These are phyloP conservation scores for Aspergillus pseudoterreus DNA, from an alignment of 2,329 filamentous ascomycete genomes.

Conservation along the genomic window DNA sequence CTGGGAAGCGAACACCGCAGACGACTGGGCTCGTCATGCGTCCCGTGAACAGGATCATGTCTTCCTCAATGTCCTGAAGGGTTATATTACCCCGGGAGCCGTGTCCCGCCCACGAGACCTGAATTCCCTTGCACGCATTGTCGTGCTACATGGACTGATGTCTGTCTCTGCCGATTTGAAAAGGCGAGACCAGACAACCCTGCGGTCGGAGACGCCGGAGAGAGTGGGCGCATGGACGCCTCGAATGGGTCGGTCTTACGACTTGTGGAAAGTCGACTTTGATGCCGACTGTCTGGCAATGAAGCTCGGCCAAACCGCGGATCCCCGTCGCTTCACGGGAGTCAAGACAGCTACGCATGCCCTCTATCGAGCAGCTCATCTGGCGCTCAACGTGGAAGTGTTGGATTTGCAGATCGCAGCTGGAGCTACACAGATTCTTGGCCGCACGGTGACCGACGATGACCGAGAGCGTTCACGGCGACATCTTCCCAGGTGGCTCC, in stretches of 20 bases:
- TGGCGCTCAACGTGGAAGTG: conserved; percentile 56
- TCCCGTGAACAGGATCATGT: conserved; percentile 34
- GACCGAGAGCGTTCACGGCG: conserved; percentile 48
- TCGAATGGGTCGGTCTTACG: conserved; percentile 52
- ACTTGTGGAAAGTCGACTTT: conserved; percentile 58
- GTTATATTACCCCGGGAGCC: conserved; percentile 49
- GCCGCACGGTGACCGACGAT: conserved; percentile 49
- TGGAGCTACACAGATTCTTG: conserved; percentile 57
- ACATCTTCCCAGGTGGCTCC: conserved; percentile 18
- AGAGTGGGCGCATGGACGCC: conserved; percentile 48
- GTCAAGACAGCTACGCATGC: conserved; percentile 51
- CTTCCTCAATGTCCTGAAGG: conserved; percentile 54
- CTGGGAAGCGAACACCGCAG: conserved; percentile 57
- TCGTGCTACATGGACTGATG: conserved; percentile 61
- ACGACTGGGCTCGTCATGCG: conserved; percentile 48
- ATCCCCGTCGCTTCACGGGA: conserved; percentile 41
- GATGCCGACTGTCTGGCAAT: conserved; percentile 48
- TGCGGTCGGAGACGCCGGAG: conserved; percentile 44
- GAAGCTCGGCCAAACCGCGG: conserved; percentile 28
- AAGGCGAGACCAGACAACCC: conserved; percentile 58
- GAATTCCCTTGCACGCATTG: conserved; percentile 51
- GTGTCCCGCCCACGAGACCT: conserved; percentile 37
- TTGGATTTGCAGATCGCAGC: conserved; percentile 62
- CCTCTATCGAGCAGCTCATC: conserved; percentile 57
- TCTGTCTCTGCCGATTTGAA: conserved; percentile 61